These are phyloP conservation scores for Diddensiella caesifluorescens DNA, from an alignment of 805 yeast species.

Conservation along the genomic window DNA sequence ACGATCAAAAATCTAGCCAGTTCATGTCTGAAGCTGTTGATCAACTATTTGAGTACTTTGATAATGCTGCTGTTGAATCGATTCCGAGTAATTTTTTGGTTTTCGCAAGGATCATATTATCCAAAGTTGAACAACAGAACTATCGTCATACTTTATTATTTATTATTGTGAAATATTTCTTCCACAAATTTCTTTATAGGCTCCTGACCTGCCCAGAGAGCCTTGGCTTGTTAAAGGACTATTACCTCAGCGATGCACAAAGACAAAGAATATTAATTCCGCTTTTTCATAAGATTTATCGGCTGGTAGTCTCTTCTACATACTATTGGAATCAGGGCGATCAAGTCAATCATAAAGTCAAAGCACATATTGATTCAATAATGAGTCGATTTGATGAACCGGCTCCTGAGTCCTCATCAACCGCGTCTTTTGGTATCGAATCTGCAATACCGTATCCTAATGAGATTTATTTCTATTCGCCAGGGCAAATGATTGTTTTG, in stretches of 20 bases:
- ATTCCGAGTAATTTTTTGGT: constrained; percentile 17
- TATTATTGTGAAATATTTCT: constrained; percentile 21
- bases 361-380: constrained; percentile 13
- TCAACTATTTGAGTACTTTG: constrained; percentile 15
- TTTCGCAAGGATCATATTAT: constrained; percentile 15
- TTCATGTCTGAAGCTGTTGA: constrained; percentile 12
- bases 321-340: constrained; percentile 10
- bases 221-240: constrained; percentile 20
- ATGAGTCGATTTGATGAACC: constrained; percentile 10
- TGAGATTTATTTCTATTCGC: constrained; percentile 2
- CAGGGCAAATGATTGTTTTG: constrained; percentile 24
- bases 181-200: constrained; percentile 16
- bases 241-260: constrained; percentile 21
- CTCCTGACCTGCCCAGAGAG: constrained; percentile 22
- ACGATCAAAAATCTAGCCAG: constrained; percentile 9
- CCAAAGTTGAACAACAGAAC: constrained; percentile 9
- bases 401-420: background rate
- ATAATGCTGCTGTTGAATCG: constrained; percentile 16
- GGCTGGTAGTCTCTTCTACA: constrained; percentile 12
- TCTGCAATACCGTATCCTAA: constrained; percentile 1
- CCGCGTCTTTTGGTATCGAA: background rate
- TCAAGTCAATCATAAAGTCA: constrained; percentile 8
- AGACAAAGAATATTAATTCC: constrained; percentile 22
- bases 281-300: constrained; percentile 13
- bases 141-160: constrained; percentile 11